These are phyloP conservation scores for Eimeria zaria DNA, from an alignment of 169 alveolate species.

Conservation along the genomic window DNA sequence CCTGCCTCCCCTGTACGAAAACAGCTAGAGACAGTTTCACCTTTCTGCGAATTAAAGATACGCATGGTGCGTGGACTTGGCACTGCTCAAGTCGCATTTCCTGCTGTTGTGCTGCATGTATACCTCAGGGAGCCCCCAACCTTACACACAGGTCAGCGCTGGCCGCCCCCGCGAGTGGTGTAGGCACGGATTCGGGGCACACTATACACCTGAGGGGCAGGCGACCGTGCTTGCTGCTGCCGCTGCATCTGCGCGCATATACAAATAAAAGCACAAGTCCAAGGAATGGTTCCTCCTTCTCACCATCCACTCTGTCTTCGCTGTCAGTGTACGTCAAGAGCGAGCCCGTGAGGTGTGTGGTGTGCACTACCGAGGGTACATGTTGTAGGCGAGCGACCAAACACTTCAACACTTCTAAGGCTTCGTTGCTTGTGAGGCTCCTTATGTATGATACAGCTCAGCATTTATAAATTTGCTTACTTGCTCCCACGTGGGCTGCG, in stretches of 20 bases:
- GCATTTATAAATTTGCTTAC: background rate
- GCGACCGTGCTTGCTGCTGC: constrained; percentile 1
- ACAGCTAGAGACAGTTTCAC: no score
- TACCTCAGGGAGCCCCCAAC: background rate
- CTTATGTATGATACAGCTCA: background rate
- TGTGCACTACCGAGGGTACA: no score
- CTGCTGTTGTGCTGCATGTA: background rate
- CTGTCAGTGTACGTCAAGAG: background rate
- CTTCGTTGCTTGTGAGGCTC: no score
- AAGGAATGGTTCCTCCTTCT: background rate
- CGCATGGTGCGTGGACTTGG: background rate
- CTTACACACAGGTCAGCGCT: background rate
- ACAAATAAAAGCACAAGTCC: background rate
- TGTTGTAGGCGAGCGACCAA: no score
- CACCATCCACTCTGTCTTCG: background rate
- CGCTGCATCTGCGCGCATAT: background rate
- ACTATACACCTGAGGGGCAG: background rate
- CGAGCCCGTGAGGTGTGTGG: no score
- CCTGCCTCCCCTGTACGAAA: background rate
- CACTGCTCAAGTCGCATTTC: background rate
- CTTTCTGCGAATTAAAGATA: no score
- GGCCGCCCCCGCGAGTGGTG: constrained; percentile 13
- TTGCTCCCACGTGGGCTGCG: background rate
- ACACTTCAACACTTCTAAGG: no score
- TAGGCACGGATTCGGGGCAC: constrained; percentile 53